A percentile compares a stretch with the other conserved stretches of the same genome.
phyloP scores from a whole-genome alignment of 2,329 filamentous ascomycete species.

The Phaeomoniella chlamydospora region DNA sequence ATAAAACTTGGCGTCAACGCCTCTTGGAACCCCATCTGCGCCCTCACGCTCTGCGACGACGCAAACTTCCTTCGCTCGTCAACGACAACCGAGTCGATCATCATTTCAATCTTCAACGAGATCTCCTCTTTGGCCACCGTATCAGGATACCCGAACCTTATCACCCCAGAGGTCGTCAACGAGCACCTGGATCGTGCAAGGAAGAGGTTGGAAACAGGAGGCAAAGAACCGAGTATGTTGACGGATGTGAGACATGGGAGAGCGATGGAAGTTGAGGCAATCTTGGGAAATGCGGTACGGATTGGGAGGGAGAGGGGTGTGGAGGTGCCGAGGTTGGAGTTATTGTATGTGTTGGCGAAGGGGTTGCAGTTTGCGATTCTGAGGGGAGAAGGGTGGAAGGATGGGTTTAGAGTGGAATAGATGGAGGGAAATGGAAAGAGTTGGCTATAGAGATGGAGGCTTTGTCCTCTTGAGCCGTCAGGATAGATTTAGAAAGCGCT shows the following conservation, averaged over 20 bases:
- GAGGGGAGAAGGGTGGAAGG: background rate
- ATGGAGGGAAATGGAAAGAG: background rate
- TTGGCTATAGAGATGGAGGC: background rate
- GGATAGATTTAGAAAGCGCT: background rate
- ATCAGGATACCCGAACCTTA: conserved; percentile 2
- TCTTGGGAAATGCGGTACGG: conserved; percentile 30
- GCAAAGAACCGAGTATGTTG: conserved; percentile 35
- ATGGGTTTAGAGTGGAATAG: background rate
- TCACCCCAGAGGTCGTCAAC: conserved; percentile 21
- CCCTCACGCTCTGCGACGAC: too few relatives aligned
- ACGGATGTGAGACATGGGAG: conserved; percentile 27
- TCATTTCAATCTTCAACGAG: conserved; percentile 29
- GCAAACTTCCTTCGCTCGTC: too few relatives aligned
- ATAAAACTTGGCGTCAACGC: conserved; percentile 47
- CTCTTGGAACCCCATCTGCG: conserved; percentile 46
- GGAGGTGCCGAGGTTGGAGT: conserved; percentile 24
- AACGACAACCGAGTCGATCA: too few relatives aligned
- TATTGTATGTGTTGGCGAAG: conserved; percentile 29
- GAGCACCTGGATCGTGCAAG: conserved; percentile 22
- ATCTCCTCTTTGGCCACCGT: conserved; percentile 25
- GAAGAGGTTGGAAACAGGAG: conserved; percentile 19
- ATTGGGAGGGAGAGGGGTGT: conserved; percentile 25
- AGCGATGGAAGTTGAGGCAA: conserved; percentile 34
- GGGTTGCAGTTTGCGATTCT: conserved; percentile 10
- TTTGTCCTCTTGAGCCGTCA: background rate